phyloP scores from a whole-genome alignment of 2,329 filamentous ascomycete species.

The Aspergillus terreus region DNA sequence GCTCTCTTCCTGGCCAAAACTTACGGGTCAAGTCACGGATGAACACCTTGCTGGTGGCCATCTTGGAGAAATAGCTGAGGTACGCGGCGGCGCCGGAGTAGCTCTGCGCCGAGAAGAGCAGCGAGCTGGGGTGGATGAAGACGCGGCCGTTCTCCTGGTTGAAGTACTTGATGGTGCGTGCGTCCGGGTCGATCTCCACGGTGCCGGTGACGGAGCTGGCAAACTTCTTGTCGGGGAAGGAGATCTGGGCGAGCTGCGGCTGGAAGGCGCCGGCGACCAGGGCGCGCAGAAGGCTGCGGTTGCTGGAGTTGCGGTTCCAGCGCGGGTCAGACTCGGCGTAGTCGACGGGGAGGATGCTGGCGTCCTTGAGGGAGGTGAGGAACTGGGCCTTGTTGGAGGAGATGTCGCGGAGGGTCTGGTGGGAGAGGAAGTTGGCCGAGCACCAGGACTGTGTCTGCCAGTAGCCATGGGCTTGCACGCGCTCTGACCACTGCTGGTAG shows the following conservation, averaged over 20 bases:
- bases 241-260: conserved; percentile 87
- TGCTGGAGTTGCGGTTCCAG: conserved; percentile 33
- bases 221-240: conserved; percentile 95
- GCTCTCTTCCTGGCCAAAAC: conserved; percentile 31
- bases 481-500: conserved; percentile 75
- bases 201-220: conserved; percentile 81
- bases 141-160: conserved; percentile 80
- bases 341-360: conserved; percentile 67
- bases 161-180: conserved; percentile 87
- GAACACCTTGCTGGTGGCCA: conserved; percentile 88
- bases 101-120: conserved; percentile 75
- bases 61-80: conserved; percentile 86
- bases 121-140: conserved; percentile 88
- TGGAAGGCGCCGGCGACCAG: conserved; percentile 70
- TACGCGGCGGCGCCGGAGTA: conserved; percentile 75
- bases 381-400: conserved; percentile 82
- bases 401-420: conserved; percentile 82
- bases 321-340: conserved; percentile 39
- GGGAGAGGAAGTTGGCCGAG: conserved; percentile 77
- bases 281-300: conserved; percentile 58
- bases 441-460: conserved; percentile 65
- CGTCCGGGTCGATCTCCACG: conserved; percentile 89
- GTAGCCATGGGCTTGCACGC: conserved; percentile 49
- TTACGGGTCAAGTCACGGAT: conserved; percentile 83
- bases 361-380: conserved; percentile 77